Evolutionary conservation across 108 stramenopile species (phyloP).

Genomic region (Seminavis robusta): DNA sequence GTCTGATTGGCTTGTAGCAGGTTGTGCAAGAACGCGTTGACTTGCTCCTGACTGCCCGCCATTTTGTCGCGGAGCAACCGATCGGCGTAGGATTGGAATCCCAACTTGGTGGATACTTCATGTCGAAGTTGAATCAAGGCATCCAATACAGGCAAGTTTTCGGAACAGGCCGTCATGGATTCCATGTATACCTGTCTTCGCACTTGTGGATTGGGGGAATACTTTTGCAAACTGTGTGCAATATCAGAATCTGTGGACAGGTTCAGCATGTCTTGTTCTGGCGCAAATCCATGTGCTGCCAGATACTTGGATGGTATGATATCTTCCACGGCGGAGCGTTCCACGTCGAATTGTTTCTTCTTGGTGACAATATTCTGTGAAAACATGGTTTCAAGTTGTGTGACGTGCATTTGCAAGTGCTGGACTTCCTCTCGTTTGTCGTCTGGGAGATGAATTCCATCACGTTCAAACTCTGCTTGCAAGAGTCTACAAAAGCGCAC

Average conservation of each 20-base stretch:
- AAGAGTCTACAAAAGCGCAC: conserved; percentile 67
- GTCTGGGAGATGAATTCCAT: conserved; percentile 87
- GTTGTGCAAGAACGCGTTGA: conserved; percentile 42
- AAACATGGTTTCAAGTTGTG: conserved; percentile 73
- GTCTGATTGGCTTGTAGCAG: conserved; percentile 40
- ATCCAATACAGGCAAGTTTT: conserved; percentile 78
- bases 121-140: conserved; percentile 61
- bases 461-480: conserved; percentile 87
- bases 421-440: conserved; percentile 67
- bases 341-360: conserved; percentile 45
- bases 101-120: conserved; percentile 52
- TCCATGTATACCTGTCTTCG: conserved; percentile 74
- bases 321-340: conserved; percentile 30
- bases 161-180: conserved; percentile 55
- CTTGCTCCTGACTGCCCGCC: conserved; percentile 49
- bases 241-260: conserved; percentile 21
- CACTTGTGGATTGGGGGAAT: conserved; percentile 47
- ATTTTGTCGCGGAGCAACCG: conserved; percentile 76
- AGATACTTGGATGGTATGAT: conserved; percentile 63
- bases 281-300: conserved; percentile 24
- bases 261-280: conserved; percentile 14
- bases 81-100: conserved; percentile 73
- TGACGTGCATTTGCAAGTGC: conserved; percentile 57
- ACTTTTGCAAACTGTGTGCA: conserved; percentile 61
- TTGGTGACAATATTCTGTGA: conserved; percentile 61